Base-by-base conservation (phyloP, 2,329 filamentous ascomycete species). In the Pleoardoris graminearum region DNA sequence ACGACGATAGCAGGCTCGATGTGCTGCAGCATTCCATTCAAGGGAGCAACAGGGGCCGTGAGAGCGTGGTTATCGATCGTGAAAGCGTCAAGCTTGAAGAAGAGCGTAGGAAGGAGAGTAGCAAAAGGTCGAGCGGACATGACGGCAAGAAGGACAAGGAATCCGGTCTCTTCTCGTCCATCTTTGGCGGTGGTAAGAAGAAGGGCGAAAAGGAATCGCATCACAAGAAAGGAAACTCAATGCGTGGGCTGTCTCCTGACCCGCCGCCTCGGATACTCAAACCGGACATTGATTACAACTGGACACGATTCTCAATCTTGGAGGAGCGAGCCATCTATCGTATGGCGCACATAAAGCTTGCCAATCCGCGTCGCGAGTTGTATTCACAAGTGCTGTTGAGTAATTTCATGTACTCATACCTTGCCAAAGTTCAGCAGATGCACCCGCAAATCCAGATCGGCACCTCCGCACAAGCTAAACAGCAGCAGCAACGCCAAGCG, bases 371-470 rank as follows among this genome's bases (percentile, higher is more conserved):
- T 38, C 87, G 94, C 50, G 89, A 93, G 35, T 77, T 99, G 46
- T 88, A 96, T 69, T 97, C 93, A 54, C 94, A 99, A 74, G 94
- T 99, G 19, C 80, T 99, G 53, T 83, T 99, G 61, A 97, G 92
- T 76, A 99, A 99, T 73, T 99, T 99, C 75, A 99, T 99, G 94
- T 99, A 99, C 77, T 94, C 91, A 51, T 99, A 99, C 72, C 83
- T 99, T 59, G 94, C 94, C 57, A 99, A 97, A 74, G 94, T 99
- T 39, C 94, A 99, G 76, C 91, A 95, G 67, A 97, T 97, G 90
- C 94, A 99, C 73, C 94, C 94, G 37, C 90, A 96, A 68, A 90
- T 97, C 76, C 90, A 95, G 66, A 87, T 96, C 37, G 90, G 90
- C n/a, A 84, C 89, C 30, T 92, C 89, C 46, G 78, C 81, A 14